These are phyloP conservation scores for Suhomyces guaymorum DNA, from an alignment of 1,139 yeast species.

Conservation along the genomic window DNA sequence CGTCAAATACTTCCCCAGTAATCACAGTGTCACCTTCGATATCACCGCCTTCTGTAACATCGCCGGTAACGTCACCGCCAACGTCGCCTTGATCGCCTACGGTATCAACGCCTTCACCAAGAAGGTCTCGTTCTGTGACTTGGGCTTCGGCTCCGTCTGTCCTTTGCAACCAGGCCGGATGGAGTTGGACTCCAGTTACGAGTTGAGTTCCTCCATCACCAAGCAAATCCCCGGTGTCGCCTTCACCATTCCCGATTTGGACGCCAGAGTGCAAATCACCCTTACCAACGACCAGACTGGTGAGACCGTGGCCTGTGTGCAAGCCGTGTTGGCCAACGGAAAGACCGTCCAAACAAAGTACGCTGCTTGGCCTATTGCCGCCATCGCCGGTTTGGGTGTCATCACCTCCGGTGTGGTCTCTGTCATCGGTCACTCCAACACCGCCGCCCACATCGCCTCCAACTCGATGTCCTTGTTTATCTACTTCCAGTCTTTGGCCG, in stretches of 20 bases:
- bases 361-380: constrained; percentile 97
- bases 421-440: constrained; percentile 82
- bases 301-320: constrained; percentile 82
- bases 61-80: constrained; percentile 69
- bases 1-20: constrained; percentile 68
- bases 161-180: constrained; percentile 88
- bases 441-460: constrained; percentile 96
- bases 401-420: constrained; percentile 85
- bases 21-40: constrained; percentile 62
- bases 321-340: constrained; percentile 82
- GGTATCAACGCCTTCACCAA: constrained; percentile 70
- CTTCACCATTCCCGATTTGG: constrained; percentile 89
- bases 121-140: constrained; percentile 63
- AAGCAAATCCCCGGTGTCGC: constrained; percentile 76
- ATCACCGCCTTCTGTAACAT: constrained; percentile 80
- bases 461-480: constrained; percentile 90
- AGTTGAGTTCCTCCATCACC: constrained; percentile 44
- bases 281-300: constrained; percentile 53
- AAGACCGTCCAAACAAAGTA: constrained; percentile 93
- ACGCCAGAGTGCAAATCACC: constrained; percentile 81
- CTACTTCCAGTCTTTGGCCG: constrained; percentile 91
- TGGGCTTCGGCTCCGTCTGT: constrained; percentile 57
- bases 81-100: constrained; percentile 70
- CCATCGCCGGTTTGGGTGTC: constrained; percentile 83
- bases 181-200: constrained; percentile 59